Conservation (phyloP, 1,139 yeast species). For the Diutina mesorugosa region DNA sequence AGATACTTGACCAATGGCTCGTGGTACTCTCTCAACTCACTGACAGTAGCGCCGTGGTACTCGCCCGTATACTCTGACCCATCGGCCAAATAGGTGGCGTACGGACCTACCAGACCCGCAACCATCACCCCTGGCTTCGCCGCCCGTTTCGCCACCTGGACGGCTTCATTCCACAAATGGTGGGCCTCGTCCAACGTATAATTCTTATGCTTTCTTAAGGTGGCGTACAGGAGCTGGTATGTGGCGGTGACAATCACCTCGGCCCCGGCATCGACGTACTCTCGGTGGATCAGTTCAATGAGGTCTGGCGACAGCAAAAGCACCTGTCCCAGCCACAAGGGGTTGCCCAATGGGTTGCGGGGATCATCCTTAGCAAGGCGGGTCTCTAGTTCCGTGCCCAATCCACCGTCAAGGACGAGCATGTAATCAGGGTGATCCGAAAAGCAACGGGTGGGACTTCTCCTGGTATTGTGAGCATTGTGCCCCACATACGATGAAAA, state of each 20-base stretch:
- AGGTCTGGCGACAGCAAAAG: conserved; percentile 12
- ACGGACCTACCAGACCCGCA: conserved; percentile 62
- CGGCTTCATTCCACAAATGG: conserved; percentile 18
- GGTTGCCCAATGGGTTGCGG: conserved; percentile 5
- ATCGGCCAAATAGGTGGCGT: conserved; percentile 50
- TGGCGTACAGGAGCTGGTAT: conserved; percentile 43
- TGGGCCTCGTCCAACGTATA: conserved; percentile 2
- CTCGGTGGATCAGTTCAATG: conserved; percentile 27
- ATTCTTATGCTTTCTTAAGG: conserved; percentile 13
- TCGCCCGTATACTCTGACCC: conserved; percentile 63
- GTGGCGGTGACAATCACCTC: conserved; percentile 45
- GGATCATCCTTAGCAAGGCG: background rate
- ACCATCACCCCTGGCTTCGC: conserved; percentile 11
- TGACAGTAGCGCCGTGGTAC: conserved; percentile 22
- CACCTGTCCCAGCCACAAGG: conserved; percentile 53
- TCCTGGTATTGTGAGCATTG: background rate
- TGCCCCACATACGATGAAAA: background rate
- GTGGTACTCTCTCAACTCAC: conserved; percentile 33
- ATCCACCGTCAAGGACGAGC: background rate
- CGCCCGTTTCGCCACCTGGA: conserved; percentile 20
- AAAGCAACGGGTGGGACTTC: background rate
- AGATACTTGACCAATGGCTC: conserved; percentile 29
- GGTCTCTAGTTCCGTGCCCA: background rate
- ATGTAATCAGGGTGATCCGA: background rate
- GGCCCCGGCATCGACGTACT: conserved; percentile 42